A percentile compares a stretch with the other conserved stretches of the same genome.
These are phyloP conservation scores for Magnaporthales sp. DNA, from an alignment of 2,329 filamentous ascomycete species.

Conservation along the genomic window DNA sequence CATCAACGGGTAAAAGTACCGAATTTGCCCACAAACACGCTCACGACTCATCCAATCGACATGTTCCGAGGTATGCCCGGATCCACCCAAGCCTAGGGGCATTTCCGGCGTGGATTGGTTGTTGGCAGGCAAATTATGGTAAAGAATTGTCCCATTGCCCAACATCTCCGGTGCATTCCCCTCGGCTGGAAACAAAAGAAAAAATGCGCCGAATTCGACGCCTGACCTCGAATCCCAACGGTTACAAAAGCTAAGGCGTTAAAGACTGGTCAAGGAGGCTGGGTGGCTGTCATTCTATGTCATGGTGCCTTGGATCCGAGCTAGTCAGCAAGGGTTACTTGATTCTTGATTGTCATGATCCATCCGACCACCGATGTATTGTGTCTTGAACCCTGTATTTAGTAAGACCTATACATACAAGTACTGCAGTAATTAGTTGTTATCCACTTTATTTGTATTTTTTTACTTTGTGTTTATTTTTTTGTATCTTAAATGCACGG, in stretches of 20 bases:
- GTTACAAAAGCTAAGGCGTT: conserved; percentile 1
- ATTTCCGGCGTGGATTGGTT: neutral
- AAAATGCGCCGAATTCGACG: neutral
- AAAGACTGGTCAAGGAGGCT: neutral
- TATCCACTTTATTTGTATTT: neutral
- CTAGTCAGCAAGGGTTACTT: neutral
- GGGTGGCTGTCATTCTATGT: neutral
- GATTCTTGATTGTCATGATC: neutral
- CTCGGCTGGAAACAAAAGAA: neutral
- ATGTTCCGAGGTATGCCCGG: conserved; percentile 1
- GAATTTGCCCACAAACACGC: neutral
- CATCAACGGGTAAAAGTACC: neutral
- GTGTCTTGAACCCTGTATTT: neutral
- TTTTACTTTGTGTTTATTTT: neutral
- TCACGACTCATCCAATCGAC: neutral
- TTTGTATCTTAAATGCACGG: neutral
- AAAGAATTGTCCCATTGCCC: neutral
- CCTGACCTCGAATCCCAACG: neutral
- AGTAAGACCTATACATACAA: neutral
- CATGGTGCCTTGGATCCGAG: neutral
- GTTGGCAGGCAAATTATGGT: neutral
- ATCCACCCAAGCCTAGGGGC: neutral
- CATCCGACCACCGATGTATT: neutral
- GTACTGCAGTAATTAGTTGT: too few species aligned
- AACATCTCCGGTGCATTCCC: neutral